phyloP scores from a whole-genome alignment of 768 basidiomycete species.

The Grammothele lineata region DNA sequence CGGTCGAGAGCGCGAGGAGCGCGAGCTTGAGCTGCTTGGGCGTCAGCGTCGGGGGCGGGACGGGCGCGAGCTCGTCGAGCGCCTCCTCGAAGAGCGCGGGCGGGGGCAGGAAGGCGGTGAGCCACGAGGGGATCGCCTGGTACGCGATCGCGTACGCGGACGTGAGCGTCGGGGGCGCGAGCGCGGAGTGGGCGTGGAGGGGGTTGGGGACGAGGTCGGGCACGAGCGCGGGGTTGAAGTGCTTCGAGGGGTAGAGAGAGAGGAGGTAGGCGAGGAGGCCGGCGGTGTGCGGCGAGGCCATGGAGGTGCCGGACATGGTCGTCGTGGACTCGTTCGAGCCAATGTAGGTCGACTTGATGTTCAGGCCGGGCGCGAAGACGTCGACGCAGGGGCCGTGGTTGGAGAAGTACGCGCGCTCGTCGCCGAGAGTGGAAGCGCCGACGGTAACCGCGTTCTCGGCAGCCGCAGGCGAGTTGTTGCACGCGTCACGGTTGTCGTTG shows the following conservation, averaged over 20 bases:
- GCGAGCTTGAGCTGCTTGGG: conserved; percentile 77
- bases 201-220: conserved; percentile 34
- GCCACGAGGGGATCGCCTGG: conserved; percentile 54
- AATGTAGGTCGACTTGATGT: conserved; percentile 87
- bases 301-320: conserved; percentile 87
- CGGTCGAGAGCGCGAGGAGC: conserved; percentile 55
- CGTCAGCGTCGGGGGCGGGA: conserved; percentile 46
- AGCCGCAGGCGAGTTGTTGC: conserved; percentile 88
- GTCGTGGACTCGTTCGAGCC: conserved; percentile 55
- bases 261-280: conserved; percentile 91
- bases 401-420: conserved; percentile 88
- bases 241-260: conserved; percentile 71
- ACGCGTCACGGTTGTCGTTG: conserved; percentile 86
- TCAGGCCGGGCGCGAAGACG: conserved; percentile 87
- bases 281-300: conserved; percentile 92
- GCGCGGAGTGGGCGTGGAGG: conserved; percentile 30
- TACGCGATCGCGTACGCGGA: conserved; percentile 53
- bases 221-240: conserved; percentile 52
- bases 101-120: conserved; percentile 51
- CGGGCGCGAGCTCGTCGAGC: conserved; percentile 33
- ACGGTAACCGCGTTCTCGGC: conserved; percentile 91
- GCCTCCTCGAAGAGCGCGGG: conserved; percentile 40
- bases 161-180: conserved; percentile 33
- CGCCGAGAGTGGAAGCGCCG: conserved; percentile 80
- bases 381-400: conserved; percentile 91